Percentiles rank a stretch among this genome's conserved stretches.
Conservation (phyloP, 176 grass and related monocot species). For the Pharus latifolius region DNA sequence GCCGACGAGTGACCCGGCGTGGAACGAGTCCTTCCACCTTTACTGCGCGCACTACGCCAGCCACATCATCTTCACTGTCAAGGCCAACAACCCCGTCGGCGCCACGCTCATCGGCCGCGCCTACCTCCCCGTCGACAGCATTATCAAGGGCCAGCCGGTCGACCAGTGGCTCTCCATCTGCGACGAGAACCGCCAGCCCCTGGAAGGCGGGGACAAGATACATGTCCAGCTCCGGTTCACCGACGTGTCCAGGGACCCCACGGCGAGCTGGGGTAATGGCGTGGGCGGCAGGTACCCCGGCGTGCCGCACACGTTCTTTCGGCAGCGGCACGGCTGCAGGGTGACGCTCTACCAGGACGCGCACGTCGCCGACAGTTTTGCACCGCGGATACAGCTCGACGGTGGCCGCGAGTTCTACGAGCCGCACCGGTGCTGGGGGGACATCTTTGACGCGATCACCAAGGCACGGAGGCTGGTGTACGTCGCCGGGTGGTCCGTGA, state of each 20-base stretch:
- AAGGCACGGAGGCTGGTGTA: constrained; percentile 54
- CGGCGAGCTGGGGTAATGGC: constrained; percentile 36
- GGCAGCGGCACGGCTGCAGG: constrained; percentile 35
- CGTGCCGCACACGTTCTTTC: constrained; percentile 65
- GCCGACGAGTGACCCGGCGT: constrained; percentile 5
- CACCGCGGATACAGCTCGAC: constrained; percentile 16
- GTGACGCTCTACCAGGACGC: constrained; percentile 77
- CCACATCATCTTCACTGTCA: constrained; percentile 75
- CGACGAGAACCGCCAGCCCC: constrained; percentile 23
- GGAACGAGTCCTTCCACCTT: constrained; percentile 71
- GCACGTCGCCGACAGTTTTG: constrained; percentile 35
- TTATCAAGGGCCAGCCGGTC: not conserved
- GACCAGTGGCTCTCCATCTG: constrained; percentile 50
- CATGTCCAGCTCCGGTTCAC: constrained; percentile 52
- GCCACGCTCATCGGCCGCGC: constrained; percentile 70
- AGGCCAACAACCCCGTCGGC: constrained; percentile 43
- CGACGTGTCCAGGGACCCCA: constrained; percentile 28
- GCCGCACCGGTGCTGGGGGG: constrained; percentile 71
- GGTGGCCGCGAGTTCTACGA: constrained; percentile 20
- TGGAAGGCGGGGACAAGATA: constrained; percentile 41
- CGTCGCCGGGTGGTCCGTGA: constrained; percentile 82
- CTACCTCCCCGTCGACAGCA: constrained; percentile 34
- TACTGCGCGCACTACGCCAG: constrained; percentile 75
- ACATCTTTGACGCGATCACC: constrained; percentile 65
- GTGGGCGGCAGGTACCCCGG: constrained; percentile 3